Base-by-base conservation (phyloP, 805 yeast genomes). In the Hanseniaspora mollemarum region DNA sequence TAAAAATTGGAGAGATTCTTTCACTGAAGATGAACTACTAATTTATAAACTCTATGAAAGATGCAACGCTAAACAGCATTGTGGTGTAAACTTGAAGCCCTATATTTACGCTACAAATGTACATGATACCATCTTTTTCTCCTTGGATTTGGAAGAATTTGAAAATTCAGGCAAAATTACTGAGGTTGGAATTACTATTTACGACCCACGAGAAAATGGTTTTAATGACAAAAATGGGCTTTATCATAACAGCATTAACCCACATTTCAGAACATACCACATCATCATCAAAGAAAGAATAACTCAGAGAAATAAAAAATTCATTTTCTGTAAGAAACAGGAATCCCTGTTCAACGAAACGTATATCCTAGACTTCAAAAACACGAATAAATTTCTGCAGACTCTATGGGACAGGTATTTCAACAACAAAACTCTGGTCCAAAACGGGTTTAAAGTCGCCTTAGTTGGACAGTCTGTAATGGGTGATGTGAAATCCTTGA, bases 381-480 rank as follows among this genome's bases (percentile, higher is more conserved):
- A 72, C 22, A 67, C 74, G 4, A 64, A 62, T 0, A 54, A 54
- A 1, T 66, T 74, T 40, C 55, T 76, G 1, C 76, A 76, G 45
- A 52, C 61, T 3, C 55, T 77, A 22, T 57, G 78, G 2, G 62
- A 75, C 46, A 66, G 66, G 49, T 76, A 75, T 56, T 67, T 75
- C 55, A 51, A 55, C 4, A 59, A 66, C 10, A 56, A 58, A 33
- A 57, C 62, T 38, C 53, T 45, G 10, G 57, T 46, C n/a, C 69
- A 54, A 45, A 52, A 39, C n/a, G 59, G 60, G 0, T 57, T 62
- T 59, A 54, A 56, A 18, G 60, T 69, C 18, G 66, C 70, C 0
- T 66, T 78, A 38, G 80, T 81, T 22, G 87, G 86, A 0, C 88
- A 81, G 61, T 72, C 71, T 45, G 66, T 79, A 10, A 54, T 57